Base-by-base conservation (phyloP, 352 stramenopile species). In the Phytopythium sindhum region DNA sequence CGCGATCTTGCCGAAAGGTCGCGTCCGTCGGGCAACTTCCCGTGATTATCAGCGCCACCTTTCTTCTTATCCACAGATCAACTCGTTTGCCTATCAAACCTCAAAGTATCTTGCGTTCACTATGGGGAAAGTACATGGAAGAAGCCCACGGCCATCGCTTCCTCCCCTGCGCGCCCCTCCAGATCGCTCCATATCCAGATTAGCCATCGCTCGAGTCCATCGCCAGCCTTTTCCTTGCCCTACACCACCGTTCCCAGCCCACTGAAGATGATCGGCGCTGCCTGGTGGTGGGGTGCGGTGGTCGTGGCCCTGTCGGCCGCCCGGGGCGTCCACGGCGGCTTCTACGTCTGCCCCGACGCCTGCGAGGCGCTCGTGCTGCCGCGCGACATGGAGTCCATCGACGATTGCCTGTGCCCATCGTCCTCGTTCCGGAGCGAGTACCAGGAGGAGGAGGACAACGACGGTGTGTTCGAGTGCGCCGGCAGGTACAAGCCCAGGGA, bases 321-420 rank as follows among this genome's bases (percentile, higher is more conserved):
- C 47, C 65, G 29, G 47, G 37, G 62, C 56, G 54, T 41, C 0
- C 60, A 77, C 12, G 75, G 69, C 9, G 67, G 65, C n/a, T 87
- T 87, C 66, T 87, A 78, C 55, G 77, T 81, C 39, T 95, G 86
- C 51, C 85, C 85, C 19, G 50, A 72, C 23, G 78, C 78, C 35
- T 95, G 86, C 23, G 64, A 86, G 24, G 84, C 86, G 57, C 90
- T 86, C 80, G 60, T 93, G 33, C 75, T 93, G n/a, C 84, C 86
- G 42, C 79, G 80, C 44, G 86, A 95, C 67, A 93, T 95, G 86
- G 80, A 91, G 48, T 80, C 72, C 52, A 71, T 88, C 42, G 77
- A 90, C 41, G 81, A 95, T 64, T 95, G 86, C 41, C 24, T 86
- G 29, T 93, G 86, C 56, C 57, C 76, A 23, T 77, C 84, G 42